Conservation (phyloP, 2,329 filamentous ascomycete species). For the Monilinia laxa region DNA sequence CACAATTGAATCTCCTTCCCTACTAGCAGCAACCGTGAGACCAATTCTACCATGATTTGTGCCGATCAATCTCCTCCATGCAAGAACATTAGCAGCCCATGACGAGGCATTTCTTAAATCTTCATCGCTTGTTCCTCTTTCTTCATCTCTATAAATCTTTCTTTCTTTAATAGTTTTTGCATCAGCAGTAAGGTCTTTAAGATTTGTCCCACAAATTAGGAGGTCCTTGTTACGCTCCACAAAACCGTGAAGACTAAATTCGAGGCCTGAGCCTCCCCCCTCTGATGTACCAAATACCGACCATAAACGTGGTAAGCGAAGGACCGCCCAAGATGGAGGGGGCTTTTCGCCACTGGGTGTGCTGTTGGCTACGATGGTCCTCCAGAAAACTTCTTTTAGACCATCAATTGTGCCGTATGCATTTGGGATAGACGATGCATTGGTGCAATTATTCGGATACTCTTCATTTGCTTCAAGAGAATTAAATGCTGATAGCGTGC, state of each 20-base stretch:
- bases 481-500: constrained; percentile 17
- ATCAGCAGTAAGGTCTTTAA: constrained; percentile 12
- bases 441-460: background rate
- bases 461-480: background rate
- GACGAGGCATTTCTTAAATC: constrained; percentile 16
- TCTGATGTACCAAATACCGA: constrained; percentile 1
- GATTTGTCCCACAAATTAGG: background rate
- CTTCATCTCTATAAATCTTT: background rate
- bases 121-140: constrained; percentile 4
- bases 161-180: constrained; percentile 14
- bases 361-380: constrained; percentile 13
- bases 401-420: constrained; percentile 2
- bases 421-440: constrained; percentile 2
- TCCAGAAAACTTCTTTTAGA: constrained; percentile 21
- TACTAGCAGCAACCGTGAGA: constrained; percentile 5
- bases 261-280: constrained; percentile 5
- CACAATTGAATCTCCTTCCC: constrained; percentile 8
- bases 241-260: constrained; percentile 11
- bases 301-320: constrained; percentile 13
- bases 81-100: constrained; percentile 20
- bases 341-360: constrained; percentile 7
- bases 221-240: constrained; percentile 9
- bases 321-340: constrained; percentile 17
- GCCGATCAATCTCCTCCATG: constrained; percentile 20
- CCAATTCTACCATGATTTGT: constrained; percentile 10